Conservation (phyloP, 495 filamentous ascomycete genomes). For the Neurospora tetrasperma region DNA sequence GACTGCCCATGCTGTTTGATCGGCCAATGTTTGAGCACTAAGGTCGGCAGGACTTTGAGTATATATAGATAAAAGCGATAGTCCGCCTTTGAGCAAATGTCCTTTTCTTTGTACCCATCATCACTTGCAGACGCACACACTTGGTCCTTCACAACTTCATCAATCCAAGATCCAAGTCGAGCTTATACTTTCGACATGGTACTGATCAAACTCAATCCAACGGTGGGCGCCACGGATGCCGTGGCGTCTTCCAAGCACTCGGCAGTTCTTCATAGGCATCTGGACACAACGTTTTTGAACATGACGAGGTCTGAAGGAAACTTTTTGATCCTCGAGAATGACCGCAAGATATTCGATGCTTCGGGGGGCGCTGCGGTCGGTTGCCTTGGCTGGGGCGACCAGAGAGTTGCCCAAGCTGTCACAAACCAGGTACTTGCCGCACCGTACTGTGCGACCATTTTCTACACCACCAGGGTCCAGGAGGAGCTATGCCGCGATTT, state of each 20-base stretch:
- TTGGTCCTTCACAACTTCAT: neutral
- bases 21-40: neutral
- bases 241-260: conserved; percentile 10
- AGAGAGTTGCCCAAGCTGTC: conserved; percentile 35
- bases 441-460: conserved; percentile 35
- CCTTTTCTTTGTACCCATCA: neutral
- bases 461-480: conserved; percentile 30
- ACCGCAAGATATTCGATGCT: conserved; percentile 54
- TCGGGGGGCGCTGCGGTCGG: conserved; percentile 46
- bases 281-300: conserved; percentile 16
- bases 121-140: neutral
- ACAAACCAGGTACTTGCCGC: conserved; percentile 27
- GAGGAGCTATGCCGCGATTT: conserved; percentile 33
- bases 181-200: conserved; percentile 12
- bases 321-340: conserved; percentile 42
- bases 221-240: neutral
- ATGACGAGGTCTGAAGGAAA: conserved; percentile 24
- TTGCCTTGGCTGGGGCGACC: conserved; percentile 39
- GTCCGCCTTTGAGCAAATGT: neutral
- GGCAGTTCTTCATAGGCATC: conserved; percentile 27
- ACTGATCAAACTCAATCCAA: conserved; percentile 8
- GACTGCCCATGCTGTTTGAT: neutral
- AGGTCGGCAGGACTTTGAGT: neutral
- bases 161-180: neutral
- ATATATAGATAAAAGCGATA: neutral